These are phyloP conservation scores for Boletus rex-veris DNA, from an alignment of 768 basidiomycete species.

Conservation along the genomic window DNA sequence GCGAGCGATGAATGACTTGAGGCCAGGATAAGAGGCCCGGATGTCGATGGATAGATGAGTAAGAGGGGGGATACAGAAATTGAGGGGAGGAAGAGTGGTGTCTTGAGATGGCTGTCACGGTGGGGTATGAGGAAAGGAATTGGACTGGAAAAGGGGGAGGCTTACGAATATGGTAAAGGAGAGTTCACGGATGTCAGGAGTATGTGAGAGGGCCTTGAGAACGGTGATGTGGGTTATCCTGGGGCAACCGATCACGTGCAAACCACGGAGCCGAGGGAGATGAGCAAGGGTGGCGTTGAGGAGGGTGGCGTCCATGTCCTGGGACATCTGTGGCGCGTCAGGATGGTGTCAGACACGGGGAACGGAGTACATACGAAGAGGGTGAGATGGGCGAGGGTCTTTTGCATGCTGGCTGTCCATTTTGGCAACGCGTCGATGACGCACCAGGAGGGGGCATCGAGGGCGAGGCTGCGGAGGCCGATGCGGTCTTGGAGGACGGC, in stretches of 20 bases:
- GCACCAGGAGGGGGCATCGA: slow-evolving; percentile 64
- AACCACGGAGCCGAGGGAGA: slow-evolving; percentile 50
- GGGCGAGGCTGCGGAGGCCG: slow-evolving; percentile 42
- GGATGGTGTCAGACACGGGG: background rate
- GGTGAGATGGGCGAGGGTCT: slow-evolving; percentile 51
- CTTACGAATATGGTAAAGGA: slow-evolving; percentile 60
- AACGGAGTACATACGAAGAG: slow-evolving; percentile 48
- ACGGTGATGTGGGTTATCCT: slow-evolving; percentile 52
- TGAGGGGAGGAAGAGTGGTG: slow-evolving; percentile 1
- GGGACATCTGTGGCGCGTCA: slow-evolving; percentile 44
- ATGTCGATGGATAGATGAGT: slow-evolving; percentile 53
- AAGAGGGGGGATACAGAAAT: slow-evolving; percentile 37
- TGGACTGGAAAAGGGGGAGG: background rate
- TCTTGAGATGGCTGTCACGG: slow-evolving; percentile 18
- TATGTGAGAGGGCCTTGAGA: slow-evolving; percentile 41
- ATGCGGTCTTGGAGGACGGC: slow-evolving; percentile 38
- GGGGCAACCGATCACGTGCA: slow-evolving; percentile 61
- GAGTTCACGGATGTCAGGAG: slow-evolving; percentile 56
- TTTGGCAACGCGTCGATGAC: slow-evolving; percentile 54
- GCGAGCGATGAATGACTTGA: slow-evolving; percentile 14
- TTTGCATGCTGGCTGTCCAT: slow-evolving; percentile 47
- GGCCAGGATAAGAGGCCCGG: slow-evolving; percentile 30
- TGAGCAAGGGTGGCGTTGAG: slow-evolving; percentile 46
- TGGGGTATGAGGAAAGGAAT: background rate
- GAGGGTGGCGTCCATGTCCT: slow-evolving; percentile 49